Percentiles rank a stretch among this genome's conserved stretches.
Conservation (phyloP, 441 rosid species). For the Corymbia calophylla region DNA sequence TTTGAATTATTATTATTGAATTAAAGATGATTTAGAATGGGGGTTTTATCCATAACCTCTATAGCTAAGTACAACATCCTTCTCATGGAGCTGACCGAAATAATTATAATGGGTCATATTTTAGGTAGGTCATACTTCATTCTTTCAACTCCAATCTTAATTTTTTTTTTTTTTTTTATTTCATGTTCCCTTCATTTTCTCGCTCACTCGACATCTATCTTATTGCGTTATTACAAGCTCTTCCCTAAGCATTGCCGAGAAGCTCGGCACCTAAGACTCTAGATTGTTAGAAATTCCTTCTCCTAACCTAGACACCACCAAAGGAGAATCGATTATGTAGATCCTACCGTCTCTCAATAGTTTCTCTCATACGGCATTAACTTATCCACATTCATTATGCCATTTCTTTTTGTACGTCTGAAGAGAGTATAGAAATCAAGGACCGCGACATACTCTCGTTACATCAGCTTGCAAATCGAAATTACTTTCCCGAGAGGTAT, state of each 20-base stretch:
- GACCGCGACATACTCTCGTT: accelerated
- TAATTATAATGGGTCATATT: neutral
- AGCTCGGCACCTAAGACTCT: neutral
- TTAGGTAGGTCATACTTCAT: neutral
- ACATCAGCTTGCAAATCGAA: neutral
- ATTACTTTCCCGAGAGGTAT: neutral
- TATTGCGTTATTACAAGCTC: neutral
- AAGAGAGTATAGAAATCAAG: neutral
- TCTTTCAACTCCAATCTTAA: neutral
- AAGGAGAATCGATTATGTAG: neutral
- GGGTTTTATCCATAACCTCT: neutral
- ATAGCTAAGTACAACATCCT: neutral
- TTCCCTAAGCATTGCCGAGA: too few species aligned
- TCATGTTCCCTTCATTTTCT: neutral
- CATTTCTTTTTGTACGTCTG: neutral
- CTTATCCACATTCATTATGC: neutral
- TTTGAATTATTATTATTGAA: neutral
- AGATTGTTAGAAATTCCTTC: neutral
- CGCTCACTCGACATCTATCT: neutral
- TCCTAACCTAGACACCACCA: neutral
- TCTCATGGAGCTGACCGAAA: neutral
- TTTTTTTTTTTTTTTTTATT: too few species aligned
- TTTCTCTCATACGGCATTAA: neutral
- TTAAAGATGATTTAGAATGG: neutral
- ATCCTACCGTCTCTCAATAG: neutral